Base-by-base conservation (phyloP, 805 yeast species). In the Schwanniomyces sp. region DNA sequence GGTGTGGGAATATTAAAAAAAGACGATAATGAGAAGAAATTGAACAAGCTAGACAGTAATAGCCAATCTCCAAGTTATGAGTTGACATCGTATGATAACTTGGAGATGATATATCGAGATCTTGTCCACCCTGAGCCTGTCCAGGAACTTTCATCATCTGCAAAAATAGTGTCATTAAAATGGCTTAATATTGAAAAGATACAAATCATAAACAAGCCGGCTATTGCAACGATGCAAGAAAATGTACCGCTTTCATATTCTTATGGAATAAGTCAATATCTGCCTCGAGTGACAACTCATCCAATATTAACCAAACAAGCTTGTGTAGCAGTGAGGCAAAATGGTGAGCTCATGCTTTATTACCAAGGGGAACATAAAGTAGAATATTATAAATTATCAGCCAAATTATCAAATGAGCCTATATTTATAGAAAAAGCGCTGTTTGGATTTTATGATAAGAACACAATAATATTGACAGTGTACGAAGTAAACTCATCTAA, bases 131-230 rank as follows among this genome's bases (percentile, higher is more conserved):
- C 52, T 11, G 52, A 47, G 17, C 45, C 48, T 12, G 29, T 41
- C 7, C 47, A 45, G 21, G 21, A 48, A 21, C 44, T 54, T 40
- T 47, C 49, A 21, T 44, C 53, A 17, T 45, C 59, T 16, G 58
- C 57, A 2, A 56, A 58, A 7, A 53, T 62, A 17, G 72, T 80
- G 11, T 81, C 84, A 0, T 77, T 85, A 61, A 79, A 79, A 54
- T 90, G 96, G 96, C 73, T 90, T 25, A 81, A 80, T 39, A 69
- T 80, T n/a, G 89, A 86, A 43, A 88, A 89, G 53, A 81, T 85
- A 1, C 79, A 81, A 39, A 74, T 84, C 14, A 67, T 80, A 12
- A 80, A 78, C 48, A 71, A 78, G n/a, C 87, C 88, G 0, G 88
- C 90, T 0, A 62, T 70, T 2, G 63, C 72, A 49, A 62, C 57